These are phyloP conservation scores for Arachnomyces sp. DNA, from an alignment of 2,329 filamentous ascomycete genomes.

Conservation along the genomic window DNA sequence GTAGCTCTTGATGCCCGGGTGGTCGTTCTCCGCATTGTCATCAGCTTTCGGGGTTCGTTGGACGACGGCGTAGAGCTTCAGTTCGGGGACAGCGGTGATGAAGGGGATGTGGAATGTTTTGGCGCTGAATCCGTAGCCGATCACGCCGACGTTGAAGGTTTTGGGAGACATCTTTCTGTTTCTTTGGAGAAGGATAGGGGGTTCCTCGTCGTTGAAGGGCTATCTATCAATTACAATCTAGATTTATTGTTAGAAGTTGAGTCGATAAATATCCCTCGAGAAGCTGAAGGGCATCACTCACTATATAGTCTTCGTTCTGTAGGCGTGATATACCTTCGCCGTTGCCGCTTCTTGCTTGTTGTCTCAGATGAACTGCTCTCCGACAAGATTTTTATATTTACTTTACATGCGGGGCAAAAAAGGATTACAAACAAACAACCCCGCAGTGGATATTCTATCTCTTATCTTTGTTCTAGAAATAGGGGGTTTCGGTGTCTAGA, in stretches of 20 bases:
- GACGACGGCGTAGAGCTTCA: slow-evolving; percentile 67
- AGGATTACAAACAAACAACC: too few species aligned
- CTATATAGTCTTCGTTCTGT: too few species aligned
- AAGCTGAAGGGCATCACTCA: too few species aligned
- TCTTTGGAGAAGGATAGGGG: not conserved
- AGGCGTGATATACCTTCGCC: too few species aligned
- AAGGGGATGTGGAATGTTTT: slow-evolving; percentile 83
- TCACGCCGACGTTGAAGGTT: slow-evolving; percentile 49
- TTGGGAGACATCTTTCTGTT: slow-evolving; percentile 31
- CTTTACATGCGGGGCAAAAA: slow-evolving; percentile 3
- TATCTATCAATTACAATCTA: not conserved
- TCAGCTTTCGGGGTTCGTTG: slow-evolving; percentile 60
- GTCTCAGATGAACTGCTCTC: too few species aligned
- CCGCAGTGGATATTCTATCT: too few species aligned
- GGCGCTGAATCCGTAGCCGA: slow-evolving; percentile 58
- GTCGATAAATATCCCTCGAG: too few species aligned
- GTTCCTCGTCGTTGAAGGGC: not conserved
- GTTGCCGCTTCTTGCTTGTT: too few species aligned
- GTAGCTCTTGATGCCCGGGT: slow-evolving; percentile 59
- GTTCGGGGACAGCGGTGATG: slow-evolving; percentile 54
- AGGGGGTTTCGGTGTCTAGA: too few species aligned
- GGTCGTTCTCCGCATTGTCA: slow-evolving; percentile 62
- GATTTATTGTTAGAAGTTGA: too few species aligned
- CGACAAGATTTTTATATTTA: too few species aligned
- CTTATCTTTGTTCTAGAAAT: too few species aligned